Evolutionary conservation across 2,329 filamentous ascomycete species (phyloP).

Genomic region (Fusarium brachygibbosum): DNA sequence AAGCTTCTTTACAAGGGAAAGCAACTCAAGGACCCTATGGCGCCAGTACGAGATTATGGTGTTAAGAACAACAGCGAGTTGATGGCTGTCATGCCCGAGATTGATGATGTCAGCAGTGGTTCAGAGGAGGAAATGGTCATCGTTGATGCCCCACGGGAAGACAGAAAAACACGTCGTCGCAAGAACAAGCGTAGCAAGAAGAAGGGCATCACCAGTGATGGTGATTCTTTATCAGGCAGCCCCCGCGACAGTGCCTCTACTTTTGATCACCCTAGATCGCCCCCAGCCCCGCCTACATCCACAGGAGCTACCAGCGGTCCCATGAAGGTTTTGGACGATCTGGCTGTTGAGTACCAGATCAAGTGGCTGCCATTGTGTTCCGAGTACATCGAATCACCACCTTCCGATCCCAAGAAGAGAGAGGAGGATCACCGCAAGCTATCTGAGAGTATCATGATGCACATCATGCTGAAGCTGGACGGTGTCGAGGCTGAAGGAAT

Average conservation of each 20-base stretch:
- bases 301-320: conserved; percentile 53
- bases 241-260: conserved; percentile 61
- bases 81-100: conserved; percentile 62
- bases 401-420: conserved; percentile 74
- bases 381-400: conserved; percentile 72
- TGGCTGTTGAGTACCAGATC: conserved; percentile 73
- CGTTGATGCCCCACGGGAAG: conserved; percentile 57
- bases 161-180: conserved; percentile 55
- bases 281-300: conserved; percentile 37
- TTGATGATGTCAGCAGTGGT: conserved; percentile 52
- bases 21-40: conserved; percentile 74
- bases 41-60: conserved; percentile 70
- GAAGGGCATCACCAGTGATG: conserved; percentile 51
- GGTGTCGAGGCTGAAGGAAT: conserved; percentile 81
- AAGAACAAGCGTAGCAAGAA: conserved; percentile 60
- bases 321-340: conserved; percentile 73
- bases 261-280: conserved; percentile 51
- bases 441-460: conserved; percentile 81
- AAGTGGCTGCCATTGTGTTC: conserved; percentile 75
- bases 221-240: conserved; percentile 57
- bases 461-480: conserved; percentile 82
- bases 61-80: conserved; percentile 73
- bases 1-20: conserved; percentile 81
- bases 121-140: conserved; percentile 62
- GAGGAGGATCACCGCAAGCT: conserved; percentile 81